phyloP scores from a whole-genome alignment of 331 rosid species.

The Malus hybrid region DNA sequence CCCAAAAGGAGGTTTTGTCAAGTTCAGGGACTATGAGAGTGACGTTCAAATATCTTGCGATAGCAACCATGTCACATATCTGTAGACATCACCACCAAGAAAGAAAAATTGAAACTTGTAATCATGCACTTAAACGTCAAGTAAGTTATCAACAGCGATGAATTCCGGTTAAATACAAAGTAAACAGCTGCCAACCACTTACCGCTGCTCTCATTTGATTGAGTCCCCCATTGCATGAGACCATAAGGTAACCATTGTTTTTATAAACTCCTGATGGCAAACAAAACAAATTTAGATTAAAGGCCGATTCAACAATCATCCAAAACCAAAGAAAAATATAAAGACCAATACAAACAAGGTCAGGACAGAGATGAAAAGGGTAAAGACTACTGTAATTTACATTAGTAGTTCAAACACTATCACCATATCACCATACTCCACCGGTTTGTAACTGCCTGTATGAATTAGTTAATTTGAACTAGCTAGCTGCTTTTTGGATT shows the following conservation, averaged over 20 bases:
- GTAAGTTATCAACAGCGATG: neutral
- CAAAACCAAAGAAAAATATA: neutral
- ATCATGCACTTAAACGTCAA: neutral
- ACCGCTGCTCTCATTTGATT: conserved; percentile 98
- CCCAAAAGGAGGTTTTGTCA: conserved; percentile 86
- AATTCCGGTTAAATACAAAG: neutral
- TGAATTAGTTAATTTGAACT: too few species aligned
- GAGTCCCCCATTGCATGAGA: conserved; percentile 85
- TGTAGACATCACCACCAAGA: conserved; percentile 12
- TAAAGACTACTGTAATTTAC: neutral
- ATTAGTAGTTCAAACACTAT: neutral
- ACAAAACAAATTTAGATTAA: neutral
- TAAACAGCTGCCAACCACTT: conserved; percentile 23
- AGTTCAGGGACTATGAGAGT: conserved; percentile 82
- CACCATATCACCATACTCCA: neutral
- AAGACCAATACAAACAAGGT: neutral
- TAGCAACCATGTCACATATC: conserved; percentile 94
- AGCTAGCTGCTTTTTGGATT: neutral
- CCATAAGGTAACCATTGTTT: conserved; percentile 82
- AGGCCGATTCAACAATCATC: neutral
- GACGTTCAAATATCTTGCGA: conserved; percentile 74
- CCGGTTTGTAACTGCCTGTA: too few species aligned
- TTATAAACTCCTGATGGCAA: conserved; percentile 55
- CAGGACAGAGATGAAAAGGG: neutral
- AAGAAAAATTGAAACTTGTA: conserved; percentile 2